Percentiles rank a stretch among this genome's conserved stretches.
Evolutionary conservation across 2,329 filamentous ascomycete genomes (phyloP).

Genomic region (Whalleya microplaca): DNA sequence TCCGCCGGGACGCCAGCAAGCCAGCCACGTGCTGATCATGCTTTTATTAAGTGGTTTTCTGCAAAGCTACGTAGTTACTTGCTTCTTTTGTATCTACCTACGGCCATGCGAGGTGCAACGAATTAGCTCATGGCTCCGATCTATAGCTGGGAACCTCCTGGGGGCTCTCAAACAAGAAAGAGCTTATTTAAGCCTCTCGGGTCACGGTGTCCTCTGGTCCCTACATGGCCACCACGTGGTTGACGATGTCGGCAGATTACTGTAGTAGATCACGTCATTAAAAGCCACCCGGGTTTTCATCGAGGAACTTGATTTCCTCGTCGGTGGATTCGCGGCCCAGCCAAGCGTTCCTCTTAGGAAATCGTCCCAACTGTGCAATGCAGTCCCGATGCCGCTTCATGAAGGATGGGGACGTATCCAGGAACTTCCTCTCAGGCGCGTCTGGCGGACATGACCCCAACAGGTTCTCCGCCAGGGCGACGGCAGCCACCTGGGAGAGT

Average conservation of each 20-base stretch:
- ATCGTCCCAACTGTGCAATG: neutral
- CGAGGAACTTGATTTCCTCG: neutral
- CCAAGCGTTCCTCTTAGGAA: neutral
- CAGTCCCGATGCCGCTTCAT: neutral
- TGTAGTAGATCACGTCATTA: neutral
- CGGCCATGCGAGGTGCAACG: no score
- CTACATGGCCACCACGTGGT: no score
- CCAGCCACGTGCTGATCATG: neutral
- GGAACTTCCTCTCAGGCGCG: neutral
- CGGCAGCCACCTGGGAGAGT: neutral
- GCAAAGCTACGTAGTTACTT: neutral
- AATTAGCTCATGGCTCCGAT: neutral
- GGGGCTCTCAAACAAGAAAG: neutral
- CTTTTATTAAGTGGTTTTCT: neutral
- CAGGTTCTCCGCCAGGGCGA: neutral
- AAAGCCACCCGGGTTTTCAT: neutral
- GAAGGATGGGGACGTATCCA: neutral
- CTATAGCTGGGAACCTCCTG: neutral
- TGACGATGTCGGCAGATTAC: neutral
- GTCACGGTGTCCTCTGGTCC: neutral
- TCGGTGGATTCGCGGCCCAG: neutral
- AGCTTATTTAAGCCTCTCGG: neutral
- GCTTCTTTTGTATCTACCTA: neutral
- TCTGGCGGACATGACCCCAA: neutral
- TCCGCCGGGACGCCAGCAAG: neutral